Base-by-base conservation (phyloP, 2,329 filamentous ascomycete species). In the Clarireedia monteithiana region DNA sequence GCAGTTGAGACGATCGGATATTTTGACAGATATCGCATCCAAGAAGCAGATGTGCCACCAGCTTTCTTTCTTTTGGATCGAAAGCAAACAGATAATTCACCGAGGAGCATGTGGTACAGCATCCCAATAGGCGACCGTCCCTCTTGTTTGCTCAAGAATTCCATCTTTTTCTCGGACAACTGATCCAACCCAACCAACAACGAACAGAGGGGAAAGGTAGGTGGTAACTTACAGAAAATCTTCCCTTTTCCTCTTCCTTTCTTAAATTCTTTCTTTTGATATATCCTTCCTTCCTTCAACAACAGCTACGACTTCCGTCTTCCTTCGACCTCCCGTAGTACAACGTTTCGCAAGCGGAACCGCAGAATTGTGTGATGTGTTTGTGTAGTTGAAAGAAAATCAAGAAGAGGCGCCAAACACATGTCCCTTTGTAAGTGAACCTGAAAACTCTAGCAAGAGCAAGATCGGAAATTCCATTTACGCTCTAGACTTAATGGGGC, bases 271-370 rank as follows among this genome's bases (percentile, higher is more conserved):
- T 53, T 52, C 47, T 44, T 59, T 56, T 61, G 58, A 23, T 50
- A 48, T 61, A 64, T 63, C 63, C 62, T 65, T 62, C 62, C 60
- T 61, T 60, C 53, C 53, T 55, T 50, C 56, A 58, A 60, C 60
- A 59, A 61, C 62, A 58, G 56, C 63, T 62, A 62, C 63, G 58
- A 59, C 62, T 63, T 60, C 60, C 65, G 59, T 63, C 64, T 63
- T 65, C 63, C 64, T 65, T 63, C 65, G 60, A 63, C 66, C 63
- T 63, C 63, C 65, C 64, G 55, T 63, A 63, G 42, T 63, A 64
- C 62, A 60, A 64, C 62, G 62, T 64, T 60, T 57, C 60, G 60
- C 58, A 58, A 54, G 39, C 30, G 40, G 53, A 53, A 56, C 57
- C 55, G 56, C 60, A 62, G 62, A 65, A 65, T 60, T 58, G 49